Evolutionary conservation across 2,329 filamentous ascomycete species (phyloP).

Genomic region (Pseudogymnoascus pannorum): DNA sequence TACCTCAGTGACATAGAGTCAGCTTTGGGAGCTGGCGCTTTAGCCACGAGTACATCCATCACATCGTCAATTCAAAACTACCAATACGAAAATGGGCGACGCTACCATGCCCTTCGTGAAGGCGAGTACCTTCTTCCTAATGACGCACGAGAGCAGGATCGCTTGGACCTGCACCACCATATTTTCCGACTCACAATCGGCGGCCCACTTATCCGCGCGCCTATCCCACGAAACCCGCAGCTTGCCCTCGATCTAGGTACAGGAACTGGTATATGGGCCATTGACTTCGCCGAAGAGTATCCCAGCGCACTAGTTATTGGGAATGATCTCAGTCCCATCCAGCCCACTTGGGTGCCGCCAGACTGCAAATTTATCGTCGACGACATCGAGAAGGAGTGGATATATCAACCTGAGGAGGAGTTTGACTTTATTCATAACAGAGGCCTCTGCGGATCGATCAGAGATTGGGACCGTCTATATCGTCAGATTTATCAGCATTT

Average conservation of each 20-base stretch:
- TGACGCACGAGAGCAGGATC: constrained; percentile 13
- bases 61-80: constrained; percentile 39
- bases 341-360: constrained; percentile 17
- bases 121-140: constrained; percentile 12
- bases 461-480: constrained; percentile 8
- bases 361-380: constrained; percentile 25
- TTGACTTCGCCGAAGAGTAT: constrained; percentile 14
- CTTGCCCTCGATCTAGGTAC: constrained; percentile 14
- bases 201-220: constrained; percentile 8
- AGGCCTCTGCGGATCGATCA: constrained; percentile 5
- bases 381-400: constrained; percentile 27
- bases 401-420: constrained; percentile 20
- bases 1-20: too few species aligned
- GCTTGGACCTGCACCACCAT: constrained; percentile 15
- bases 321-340: constrained; percentile 13
- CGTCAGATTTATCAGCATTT: constrained; percentile 10
- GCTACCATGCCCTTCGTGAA: constrained; percentile 34
- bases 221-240: constrained; percentile 10
- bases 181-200: background rate
- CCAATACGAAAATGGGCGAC: constrained; percentile 39
- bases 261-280: constrained; percentile 15
- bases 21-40: too few species aligned
- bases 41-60: too few species aligned
- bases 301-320: constrained; percentile 12
- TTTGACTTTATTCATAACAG: constrained; percentile 20